Percentiles rank a stretch among this genome's conserved stretches.
These are phyloP conservation scores for Colletotrichum sp. DNA, from an alignment of 2,329 filamentous ascomycete species.

Conservation along the genomic window DNA sequence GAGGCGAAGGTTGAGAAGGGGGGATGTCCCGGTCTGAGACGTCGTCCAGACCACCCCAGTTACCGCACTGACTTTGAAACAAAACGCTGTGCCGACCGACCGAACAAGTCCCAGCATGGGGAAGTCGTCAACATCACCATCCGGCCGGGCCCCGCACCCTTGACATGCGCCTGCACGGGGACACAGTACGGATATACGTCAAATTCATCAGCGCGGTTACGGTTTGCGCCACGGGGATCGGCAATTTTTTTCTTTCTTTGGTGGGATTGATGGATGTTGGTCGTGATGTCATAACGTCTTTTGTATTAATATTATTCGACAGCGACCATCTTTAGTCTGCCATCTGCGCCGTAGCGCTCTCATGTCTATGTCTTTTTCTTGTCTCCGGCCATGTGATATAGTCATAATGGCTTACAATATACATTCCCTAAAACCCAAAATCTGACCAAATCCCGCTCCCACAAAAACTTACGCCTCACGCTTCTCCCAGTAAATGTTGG, in stretches of 20 bases:
- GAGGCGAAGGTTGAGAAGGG: neutral
- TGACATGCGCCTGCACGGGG: neutral
- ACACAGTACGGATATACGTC: neutral
- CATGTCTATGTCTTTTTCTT: conserved; percentile 12
- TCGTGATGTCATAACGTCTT: conserved; percentile 16
- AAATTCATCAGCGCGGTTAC: neutral
- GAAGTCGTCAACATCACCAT: neutral
- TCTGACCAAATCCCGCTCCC: neutral
- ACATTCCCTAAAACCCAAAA: neutral
- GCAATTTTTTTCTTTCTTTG: neutral
- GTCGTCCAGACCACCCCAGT: neutral
- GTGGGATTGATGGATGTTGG: neutral
- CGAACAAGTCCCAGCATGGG: neutral
- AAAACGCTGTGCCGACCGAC: neutral
- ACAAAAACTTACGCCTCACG: conserved; percentile 45
- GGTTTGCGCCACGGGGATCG: neutral
- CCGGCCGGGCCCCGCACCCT: neutral
- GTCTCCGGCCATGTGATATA: neutral
- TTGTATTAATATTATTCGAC: conserved; percentile 18
- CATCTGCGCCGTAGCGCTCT: conserved; percentile 5
- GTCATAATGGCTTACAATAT: conserved; percentile 13
- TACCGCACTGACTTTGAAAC: conserved; percentile 18
- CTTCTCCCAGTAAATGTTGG: conserved; percentile 77
- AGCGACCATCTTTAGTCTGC: neutral
- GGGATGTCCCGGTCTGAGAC: conserved; percentile 11